Conservation (phyloP, 768 basidiomycete genomes). For the Psilocybe subaeruginosa region DNA sequence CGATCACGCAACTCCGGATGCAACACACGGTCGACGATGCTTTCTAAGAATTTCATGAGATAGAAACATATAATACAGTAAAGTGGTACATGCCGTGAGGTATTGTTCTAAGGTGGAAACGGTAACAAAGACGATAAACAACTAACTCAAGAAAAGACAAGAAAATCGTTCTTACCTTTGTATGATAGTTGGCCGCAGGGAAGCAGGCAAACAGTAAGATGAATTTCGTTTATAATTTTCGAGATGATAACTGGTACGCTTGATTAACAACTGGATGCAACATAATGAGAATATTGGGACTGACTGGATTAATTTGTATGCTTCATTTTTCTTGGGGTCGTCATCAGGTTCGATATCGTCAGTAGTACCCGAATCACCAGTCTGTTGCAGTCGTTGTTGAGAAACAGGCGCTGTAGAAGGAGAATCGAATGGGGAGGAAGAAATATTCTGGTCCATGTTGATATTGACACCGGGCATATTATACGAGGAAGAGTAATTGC, state of each 20-base stretch:
- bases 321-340: slow-evolving; percentile 77
- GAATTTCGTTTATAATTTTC: slow-evolving; percentile 88
- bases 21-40: slow-evolving; percentile 87
- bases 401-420: slow-evolving; percentile 29
- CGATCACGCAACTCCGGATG: slow-evolving; percentile 91
- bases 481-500: slow-evolving; percentile 46
- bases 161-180: slow-evolving; percentile 58
- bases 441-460: slow-evolving; percentile 55
- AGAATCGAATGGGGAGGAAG: slow-evolving; percentile 51
- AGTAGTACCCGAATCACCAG: slow-evolving; percentile 27
- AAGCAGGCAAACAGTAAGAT: slow-evolving; percentile 86
- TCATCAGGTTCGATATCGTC: slow-evolving; percentile 64
- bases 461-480: slow-evolving; percentile 58
- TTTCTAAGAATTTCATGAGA: slow-evolving; percentile 52
- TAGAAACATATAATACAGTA: neutral
- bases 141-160: neutral
- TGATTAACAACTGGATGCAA: neutral
- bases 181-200: slow-evolving; percentile 84
- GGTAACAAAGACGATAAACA: neutral
- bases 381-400: slow-evolving; percentile 36
- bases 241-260: slow-evolving; percentile 73
- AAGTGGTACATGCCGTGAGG: slow-evolving; percentile 67
- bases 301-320: slow-evolving; percentile 81
- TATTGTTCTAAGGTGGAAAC: slow-evolving; percentile 58
- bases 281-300: slow-evolving; percentile 23